Percentiles rank a stretch among this genome's conserved stretches.
Evolutionary conservation across 2,329 filamentous ascomycete genomes (phyloP).

Genomic region (Penicillium occitanis): DNA sequence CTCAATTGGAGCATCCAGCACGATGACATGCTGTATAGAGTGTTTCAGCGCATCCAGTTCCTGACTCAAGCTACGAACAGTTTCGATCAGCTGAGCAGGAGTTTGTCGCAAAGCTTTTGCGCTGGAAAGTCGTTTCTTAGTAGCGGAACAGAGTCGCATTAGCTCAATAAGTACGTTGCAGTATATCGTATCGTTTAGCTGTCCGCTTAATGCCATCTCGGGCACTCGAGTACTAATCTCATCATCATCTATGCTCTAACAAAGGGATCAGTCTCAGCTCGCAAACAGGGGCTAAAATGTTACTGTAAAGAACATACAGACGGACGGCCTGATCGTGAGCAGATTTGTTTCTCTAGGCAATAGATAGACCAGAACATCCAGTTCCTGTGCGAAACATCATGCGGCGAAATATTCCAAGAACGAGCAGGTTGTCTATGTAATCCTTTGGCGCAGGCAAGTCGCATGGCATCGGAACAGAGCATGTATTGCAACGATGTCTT

Average conservation of each 20-base stretch:
- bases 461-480: conserved; percentile 3
- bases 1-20: not conserved
- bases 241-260: not conserved
- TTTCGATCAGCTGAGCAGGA: not conserved
- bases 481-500: conserved; percentile 3
- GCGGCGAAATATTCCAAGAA: not conserved
- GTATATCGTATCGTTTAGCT: not conserved
- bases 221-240: not conserved
- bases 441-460: not conserved
- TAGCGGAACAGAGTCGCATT: not conserved
- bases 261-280: not conserved
- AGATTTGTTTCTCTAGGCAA: not conserved
- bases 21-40: not conserved
- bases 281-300: not conserved
- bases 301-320: not conserved
- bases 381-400: not conserved
- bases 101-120: not conserved
- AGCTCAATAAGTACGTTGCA: not conserved
- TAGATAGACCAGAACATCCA: not conserved
- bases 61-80: not conserved
- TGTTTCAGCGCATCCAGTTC: not conserved
- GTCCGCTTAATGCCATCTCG: not conserved
- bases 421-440: not conserved
- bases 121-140: not conserved
- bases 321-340: not conserved